phyloP scores from a whole-genome alignment of 225 moss, liverwort and hornwort species.

The Physcomitrium patens region DNA sequence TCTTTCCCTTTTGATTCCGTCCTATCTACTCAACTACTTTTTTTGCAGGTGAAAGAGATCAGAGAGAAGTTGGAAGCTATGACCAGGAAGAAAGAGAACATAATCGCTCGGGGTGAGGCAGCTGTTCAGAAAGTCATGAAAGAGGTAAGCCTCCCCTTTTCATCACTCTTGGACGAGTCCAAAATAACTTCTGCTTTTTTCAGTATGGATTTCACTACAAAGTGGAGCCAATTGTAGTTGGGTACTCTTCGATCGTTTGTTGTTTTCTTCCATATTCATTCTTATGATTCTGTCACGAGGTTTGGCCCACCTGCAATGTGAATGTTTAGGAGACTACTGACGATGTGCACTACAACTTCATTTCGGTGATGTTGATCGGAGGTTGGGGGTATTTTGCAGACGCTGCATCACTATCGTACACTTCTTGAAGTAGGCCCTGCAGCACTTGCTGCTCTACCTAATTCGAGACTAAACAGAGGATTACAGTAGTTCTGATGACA shows the following conservation, averaged over 20 bases:
- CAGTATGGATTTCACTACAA: conserved; percentile 4
- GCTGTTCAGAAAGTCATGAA: conserved; percentile 60
- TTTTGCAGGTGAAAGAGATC: conserved; percentile 49
- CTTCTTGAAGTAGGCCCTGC: conserved; percentile 17
- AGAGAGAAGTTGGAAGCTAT: conserved; percentile 43
- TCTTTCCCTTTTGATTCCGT: conserved; percentile 13
- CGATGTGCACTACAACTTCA: neutral
- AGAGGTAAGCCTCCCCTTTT: conserved; percentile 40
- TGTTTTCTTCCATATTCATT: too few relatives aligned
- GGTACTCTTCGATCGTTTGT: too few relatives aligned
- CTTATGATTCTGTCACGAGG: too few relatives aligned
- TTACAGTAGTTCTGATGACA: neutral
- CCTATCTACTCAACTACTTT: neutral
- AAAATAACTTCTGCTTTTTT: neutral
- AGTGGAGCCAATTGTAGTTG: too few relatives aligned
- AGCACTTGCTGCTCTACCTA: conserved; percentile 9
- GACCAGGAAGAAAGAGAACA: conserved; percentile 46
- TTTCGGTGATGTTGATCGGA: neutral
- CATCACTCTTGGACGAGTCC: neutral
- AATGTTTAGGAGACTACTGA: neutral
- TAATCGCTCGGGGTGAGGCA: conserved; percentile 52
- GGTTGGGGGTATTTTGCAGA: conserved; percentile 12
- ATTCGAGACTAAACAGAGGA: conserved; percentile 2
- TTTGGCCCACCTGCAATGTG: too few relatives aligned
- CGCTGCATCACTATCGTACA: conserved; percentile 15